phyloP scores from a whole-genome alignment of 257 asterid genomes.

The Leptodermis oblonga region DNA sequence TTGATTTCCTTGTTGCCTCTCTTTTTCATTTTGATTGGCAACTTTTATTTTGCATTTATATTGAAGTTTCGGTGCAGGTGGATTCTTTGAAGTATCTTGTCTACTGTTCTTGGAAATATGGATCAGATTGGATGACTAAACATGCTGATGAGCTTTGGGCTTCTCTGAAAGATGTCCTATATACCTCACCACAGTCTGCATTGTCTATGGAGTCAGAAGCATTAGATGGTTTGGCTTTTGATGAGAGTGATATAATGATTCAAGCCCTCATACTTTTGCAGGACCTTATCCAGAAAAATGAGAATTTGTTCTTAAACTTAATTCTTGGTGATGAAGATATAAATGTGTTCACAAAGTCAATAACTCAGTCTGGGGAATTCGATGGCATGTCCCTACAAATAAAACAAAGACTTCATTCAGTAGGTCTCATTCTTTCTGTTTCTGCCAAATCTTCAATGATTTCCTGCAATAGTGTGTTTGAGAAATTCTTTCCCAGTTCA shows the following conservation, averaged over 20 bases:
- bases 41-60: conserved; percentile 8
- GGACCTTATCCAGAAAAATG: conserved; percentile 43
- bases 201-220: conserved; percentile 40
- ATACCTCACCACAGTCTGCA: conserved; percentile 52
- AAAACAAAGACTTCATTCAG: conserved; percentile 73
- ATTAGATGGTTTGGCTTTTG: conserved; percentile 51
- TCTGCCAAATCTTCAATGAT: conserved; percentile 57
- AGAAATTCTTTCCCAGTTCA: conserved; percentile 56
- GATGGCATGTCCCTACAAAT: conserved; percentile 42
- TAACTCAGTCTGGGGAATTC: conserved; percentile 36
- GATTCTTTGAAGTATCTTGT: conserved; percentile 80
- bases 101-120: conserved; percentile 64
- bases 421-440: conserved; percentile 60
- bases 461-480: conserved; percentile 68
- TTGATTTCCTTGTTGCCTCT: conserved; percentile 21
- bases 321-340: conserved; percentile 66
- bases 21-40: conserved; percentile 13
- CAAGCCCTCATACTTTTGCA: conserved; percentile 69
- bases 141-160: conserved; percentile 74
- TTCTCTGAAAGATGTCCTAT: conserved; percentile 57
- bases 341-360: conserved; percentile 42
- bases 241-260: conserved; percentile 57
- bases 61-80: conserved; percentile 49
- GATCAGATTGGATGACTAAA: conserved; percentile 60
- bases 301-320: conserved; percentile 44